Evolutionary conservation across 164 flowering plant genomes (phyloP).

Genomic region (Amborella trichopoda): DNA sequence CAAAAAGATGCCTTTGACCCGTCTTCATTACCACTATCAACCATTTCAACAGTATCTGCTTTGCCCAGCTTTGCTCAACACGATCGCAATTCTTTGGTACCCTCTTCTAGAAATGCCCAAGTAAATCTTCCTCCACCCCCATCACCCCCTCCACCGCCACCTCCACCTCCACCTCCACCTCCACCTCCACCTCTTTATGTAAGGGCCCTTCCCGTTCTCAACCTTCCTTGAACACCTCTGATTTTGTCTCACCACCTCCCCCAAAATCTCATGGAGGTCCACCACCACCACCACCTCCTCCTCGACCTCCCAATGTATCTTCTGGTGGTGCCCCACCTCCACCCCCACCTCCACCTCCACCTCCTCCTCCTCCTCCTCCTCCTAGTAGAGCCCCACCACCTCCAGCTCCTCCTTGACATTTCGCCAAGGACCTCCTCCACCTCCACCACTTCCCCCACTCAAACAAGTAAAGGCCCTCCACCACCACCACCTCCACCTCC

Average conservation of each 20-base stretch:
- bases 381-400: constrained; percentile 7
- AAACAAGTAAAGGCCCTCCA: not conserved
- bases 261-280: not conserved
- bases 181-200: not conserved
- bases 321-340: not conserved
- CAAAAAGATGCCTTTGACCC: too few species aligned
- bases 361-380: constrained; percentile 11
- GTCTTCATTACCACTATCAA: too few species aligned
- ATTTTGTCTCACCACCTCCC: not conserved
- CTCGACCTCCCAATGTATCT: not conserved
- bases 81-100: too few species aligned
- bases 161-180: constrained; percentile 7
- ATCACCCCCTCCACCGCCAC: constrained; percentile 5
- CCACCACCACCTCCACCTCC: constrained; percentile 14
- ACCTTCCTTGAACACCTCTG: not conserved
- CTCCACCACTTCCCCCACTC: constrained; percentile 7
- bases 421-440: constrained; percentile 2
- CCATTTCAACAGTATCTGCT: too few species aligned
- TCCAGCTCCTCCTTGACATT: constrained; percentile 6
- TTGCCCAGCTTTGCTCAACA: too few species aligned
- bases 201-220: not conserved
- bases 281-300: constrained; percentile 6
- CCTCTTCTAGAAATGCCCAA: too few species aligned
- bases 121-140: constrained; percentile 4
- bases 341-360: constrained; percentile 2